Evolutionary conservation across 306 rosid species (phyloP), one percentile per base, ranked within the genome.

Genomic region (Pyrus bretschneideri): DNA sequence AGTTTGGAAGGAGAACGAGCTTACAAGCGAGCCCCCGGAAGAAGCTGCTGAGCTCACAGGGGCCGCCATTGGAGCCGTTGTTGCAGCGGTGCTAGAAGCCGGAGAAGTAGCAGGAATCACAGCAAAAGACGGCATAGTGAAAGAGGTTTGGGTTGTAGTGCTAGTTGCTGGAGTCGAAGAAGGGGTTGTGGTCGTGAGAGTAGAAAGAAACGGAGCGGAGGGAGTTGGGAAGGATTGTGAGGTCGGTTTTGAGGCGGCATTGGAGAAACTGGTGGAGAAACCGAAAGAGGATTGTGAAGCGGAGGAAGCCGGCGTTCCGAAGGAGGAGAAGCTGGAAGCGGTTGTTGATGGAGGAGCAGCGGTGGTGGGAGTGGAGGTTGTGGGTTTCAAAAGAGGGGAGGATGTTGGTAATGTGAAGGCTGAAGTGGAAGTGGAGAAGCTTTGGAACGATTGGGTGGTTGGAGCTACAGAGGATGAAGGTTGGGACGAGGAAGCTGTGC

Each of bases 131-230:
- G 49, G 13, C 51, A 46, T 4, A 13, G 18, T 46, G 52, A 46
- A 46, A 46, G 18, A 46, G 18, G 52, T 18, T 46, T 46, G 52
- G 17, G 52, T 46, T 46, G 18, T 4, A 13, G 52, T 46, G 52
- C 52, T 46, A 46, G 52, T 1, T 46, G 52, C 52, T 13, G 18
- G 86, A 6, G 82, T 67, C 2, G 97, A 86, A 67, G 79, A 22
- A 15, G 91, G 70, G 10, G 74, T 77, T 17, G 96, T 83, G 58
- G 93, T 84, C 0, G 97, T 89, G 64, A 79, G 88, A 0, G 93
- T 83, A 0, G 97, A 91, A 70, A 87, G 87, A 62, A 84, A 69
- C 0, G 93, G 85, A 14, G 88, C 84, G 0, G 89, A 81, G 3
- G 93, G 65, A 3, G 89, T 76, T 5, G 92, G 21, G 74, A 84